phyloP scores from a whole-genome alignment of 306 rosid species.

The Myrica gale region DNA sequence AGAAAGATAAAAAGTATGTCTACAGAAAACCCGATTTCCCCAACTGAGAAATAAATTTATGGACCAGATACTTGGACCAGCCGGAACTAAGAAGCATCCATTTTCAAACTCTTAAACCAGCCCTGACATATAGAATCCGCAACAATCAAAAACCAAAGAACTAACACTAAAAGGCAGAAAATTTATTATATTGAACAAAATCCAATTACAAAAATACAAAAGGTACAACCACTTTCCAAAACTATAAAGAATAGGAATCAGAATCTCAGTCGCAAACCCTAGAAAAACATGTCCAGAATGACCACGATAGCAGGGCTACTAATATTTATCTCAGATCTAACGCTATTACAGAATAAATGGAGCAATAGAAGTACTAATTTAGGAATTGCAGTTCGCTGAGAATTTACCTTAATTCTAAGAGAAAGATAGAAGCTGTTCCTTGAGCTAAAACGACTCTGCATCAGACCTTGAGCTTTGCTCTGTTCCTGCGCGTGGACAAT shows the following conservation, averaged over 20 bases:
- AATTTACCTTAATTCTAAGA: background rate
- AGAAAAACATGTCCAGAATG: background rate
- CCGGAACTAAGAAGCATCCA: background rate
- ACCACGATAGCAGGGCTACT: background rate
- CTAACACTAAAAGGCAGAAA: background rate
- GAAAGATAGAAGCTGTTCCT: background rate
- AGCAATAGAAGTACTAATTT: too few relatives aligned
- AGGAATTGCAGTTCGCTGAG: background rate
- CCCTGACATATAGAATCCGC: background rate
- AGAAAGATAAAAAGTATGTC: background rate
- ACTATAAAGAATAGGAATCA: background rate
- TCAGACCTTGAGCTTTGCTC: conserved; percentile 3
- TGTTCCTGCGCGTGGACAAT: background rate
- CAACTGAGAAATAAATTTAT: background rate
- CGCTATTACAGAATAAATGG: background rate
- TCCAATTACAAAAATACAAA: background rate
- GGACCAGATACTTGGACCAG: background rate
- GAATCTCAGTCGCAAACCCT: background rate
- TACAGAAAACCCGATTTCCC: background rate
- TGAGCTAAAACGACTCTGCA: background rate
- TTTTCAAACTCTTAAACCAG: background rate
- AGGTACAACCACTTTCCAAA: background rate
- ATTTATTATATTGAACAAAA: background rate
- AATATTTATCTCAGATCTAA: background rate
- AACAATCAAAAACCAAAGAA: background rate